Conservation (phyloP, 139 green algal genomes). For the Pleodorina starrii region DNA sequence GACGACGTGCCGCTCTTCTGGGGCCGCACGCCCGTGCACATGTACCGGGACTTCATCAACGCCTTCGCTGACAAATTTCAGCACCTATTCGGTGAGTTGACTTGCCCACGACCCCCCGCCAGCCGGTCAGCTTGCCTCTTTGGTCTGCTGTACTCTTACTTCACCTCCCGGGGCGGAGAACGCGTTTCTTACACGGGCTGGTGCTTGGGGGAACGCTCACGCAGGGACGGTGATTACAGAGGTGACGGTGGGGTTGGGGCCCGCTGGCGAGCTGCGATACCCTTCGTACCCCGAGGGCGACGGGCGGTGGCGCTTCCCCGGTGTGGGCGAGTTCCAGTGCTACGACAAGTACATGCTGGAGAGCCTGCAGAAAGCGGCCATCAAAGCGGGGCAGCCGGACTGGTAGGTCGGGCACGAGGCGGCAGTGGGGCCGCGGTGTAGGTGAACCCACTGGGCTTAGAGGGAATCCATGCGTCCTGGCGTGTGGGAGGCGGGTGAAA, state of each 20-base stretch:
- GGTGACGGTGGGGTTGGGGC: conserved; percentile 96
- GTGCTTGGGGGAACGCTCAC: no score
- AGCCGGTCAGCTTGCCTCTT: not conserved
- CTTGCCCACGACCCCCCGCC: no score
- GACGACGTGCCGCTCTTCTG: conserved; percentile 88
- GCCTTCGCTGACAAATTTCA: conserved; percentile 90
- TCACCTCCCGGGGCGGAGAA: no score
- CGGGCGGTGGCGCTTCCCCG: conserved; percentile 95
- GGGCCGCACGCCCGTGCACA: conserved; percentile 91
- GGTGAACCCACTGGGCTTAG: no score
- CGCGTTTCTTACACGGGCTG: no score
- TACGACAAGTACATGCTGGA: conserved; percentile 98
- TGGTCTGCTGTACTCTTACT: not conserved
- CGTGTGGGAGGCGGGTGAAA: no score
- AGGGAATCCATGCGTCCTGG: no score
- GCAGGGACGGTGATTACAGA: conserved; percentile 87
- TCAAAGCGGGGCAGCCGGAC: conserved; percentile 83
- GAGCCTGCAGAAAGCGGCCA: conserved; percentile 76
- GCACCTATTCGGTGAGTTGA: conserved; percentile 69
- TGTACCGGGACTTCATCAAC: conserved; percentile 95
- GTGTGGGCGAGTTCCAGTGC: conserved; percentile 99
- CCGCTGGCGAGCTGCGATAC: conserved; percentile 98
- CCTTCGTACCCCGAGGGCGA: conserved; percentile 97
- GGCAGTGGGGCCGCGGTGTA: no score
- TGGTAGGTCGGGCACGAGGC: conserved; percentile 76